Conservation (phyloP, 306 rosid species). For the Medicago ruthenica region DNA sequence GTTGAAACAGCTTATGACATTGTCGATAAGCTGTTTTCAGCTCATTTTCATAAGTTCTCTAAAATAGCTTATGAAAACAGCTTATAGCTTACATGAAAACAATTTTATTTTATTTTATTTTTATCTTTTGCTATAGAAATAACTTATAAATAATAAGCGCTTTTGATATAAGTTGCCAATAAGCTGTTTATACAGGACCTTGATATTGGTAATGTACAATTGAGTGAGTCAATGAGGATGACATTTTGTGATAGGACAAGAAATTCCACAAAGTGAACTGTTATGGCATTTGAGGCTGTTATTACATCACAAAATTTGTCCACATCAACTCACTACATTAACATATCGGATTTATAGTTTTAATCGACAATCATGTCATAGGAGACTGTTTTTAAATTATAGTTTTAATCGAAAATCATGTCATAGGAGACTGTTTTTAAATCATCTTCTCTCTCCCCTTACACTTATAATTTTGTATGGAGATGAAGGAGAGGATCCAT, state of each 20-base stretch:
- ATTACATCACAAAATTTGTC: background rate
- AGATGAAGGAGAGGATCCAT: background rate
- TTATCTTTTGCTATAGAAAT: too few species aligned
- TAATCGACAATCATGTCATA: background rate
- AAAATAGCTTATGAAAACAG: too few species aligned
- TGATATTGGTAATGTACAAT: background rate
- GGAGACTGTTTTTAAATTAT: background rate
- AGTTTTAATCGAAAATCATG: too few species aligned
- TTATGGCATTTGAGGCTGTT: background rate
- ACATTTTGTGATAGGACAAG: background rate
- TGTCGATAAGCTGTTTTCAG: too few species aligned
- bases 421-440: too few species aligned
- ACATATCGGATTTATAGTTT: background rate
- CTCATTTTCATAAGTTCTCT: too few species aligned
- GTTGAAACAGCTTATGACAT: too few species aligned
- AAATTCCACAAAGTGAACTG: background rate
- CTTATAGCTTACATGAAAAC: too few species aligned
- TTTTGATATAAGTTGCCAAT: too few species aligned
- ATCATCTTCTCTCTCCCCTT: background rate
- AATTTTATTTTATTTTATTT: too few species aligned
- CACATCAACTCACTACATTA: background rate
- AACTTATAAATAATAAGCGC: too few species aligned
- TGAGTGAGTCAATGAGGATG: background rate
- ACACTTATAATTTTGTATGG: background rate
- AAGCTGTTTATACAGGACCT: too few species aligned